Evolutionary conservation across 2,329 filamentous ascomycete species (phyloP).

Genomic region (Pseudogymnoascus sp.): DNA sequence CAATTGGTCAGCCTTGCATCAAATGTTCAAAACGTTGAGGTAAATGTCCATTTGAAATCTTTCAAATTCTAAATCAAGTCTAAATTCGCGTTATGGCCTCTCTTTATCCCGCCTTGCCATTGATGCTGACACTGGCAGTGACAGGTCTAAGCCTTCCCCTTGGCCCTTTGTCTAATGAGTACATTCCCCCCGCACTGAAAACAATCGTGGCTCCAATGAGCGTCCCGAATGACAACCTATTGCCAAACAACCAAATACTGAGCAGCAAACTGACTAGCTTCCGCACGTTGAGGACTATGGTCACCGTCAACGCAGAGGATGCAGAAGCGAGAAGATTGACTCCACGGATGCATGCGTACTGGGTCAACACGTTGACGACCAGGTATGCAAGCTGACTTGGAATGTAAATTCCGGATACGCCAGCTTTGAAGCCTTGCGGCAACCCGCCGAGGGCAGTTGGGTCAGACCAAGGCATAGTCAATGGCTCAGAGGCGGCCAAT

Average conservation of each 20-base stretch:
- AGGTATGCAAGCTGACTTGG: conserved; percentile 67
- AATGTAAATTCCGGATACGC: conserved; percentile 33
- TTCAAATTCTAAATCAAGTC: conserved; percentile 5
- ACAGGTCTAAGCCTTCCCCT: conserved; percentile 23
- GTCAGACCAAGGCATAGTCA: conserved; percentile 35
- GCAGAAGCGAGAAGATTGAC: conserved; percentile 89
- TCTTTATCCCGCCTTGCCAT: conserved; percentile 22
- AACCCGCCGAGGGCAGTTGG: conserved; percentile 22
- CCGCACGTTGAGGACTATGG: conserved; percentile 89
- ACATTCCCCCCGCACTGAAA: conserved; percentile 83
- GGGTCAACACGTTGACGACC: conserved; percentile 71
- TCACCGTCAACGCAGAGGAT: conserved; percentile 87
- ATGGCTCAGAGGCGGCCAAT: conserved; percentile 54
- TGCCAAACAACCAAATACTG: conserved; percentile 92
- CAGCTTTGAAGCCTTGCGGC: conserved; percentile 31
- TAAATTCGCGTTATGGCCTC: background rate
- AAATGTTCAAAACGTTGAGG: background rate
- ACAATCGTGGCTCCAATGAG: conserved; percentile 75
- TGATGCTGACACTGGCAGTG: conserved; percentile 16
- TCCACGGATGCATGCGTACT: conserved; percentile 89
- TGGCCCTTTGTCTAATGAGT: conserved; percentile 60
- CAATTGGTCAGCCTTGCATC: conserved; percentile 4
- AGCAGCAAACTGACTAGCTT: conserved; percentile 86
- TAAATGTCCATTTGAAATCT: background rate
- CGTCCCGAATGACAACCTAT: conserved; percentile 67